These are phyloP conservation scores for Jaltomata sinuosa DNA, from an alignment of 257 asterid species.

Conservation along the genomic window DNA sequence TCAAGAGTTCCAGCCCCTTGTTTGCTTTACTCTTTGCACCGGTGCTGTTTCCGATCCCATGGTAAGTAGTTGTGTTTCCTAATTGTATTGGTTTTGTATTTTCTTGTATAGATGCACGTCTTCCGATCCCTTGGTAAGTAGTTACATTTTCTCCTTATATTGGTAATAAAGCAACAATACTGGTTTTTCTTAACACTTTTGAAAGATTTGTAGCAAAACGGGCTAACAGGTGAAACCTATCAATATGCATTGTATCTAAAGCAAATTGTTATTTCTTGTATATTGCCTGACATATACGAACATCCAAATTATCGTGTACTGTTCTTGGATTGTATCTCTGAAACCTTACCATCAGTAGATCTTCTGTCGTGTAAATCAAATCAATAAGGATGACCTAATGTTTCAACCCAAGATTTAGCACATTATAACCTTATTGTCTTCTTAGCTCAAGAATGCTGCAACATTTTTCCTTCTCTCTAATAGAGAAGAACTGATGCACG, in stretches of 20 bases:
- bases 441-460: background rate
- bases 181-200: background rate
- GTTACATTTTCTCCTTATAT: background rate
- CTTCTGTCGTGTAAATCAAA: background rate
- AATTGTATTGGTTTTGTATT: background rate
- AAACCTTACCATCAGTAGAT: background rate
- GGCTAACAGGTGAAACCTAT: background rate
- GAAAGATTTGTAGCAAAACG: background rate
- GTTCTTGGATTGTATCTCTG: background rate
- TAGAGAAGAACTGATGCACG: background rate
- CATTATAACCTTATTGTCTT: background rate
- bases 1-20: constrained; percentile 34
- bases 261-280: background rate
- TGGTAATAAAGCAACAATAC: background rate
- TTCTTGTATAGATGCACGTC: background rate
- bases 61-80: constrained; percentile 17
- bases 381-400: background rate
- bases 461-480: background rate
- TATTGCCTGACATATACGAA: background rate
- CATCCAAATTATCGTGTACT: background rate
- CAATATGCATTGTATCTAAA: background rate
- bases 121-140: background rate
- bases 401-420: background rate
- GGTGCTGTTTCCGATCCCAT: constrained; percentile 55
- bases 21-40: constrained; percentile 47